phyloP scores from a whole-genome alignment of 2,329 filamentous ascomycete species.

The Colletotrichum sp. region DNA sequence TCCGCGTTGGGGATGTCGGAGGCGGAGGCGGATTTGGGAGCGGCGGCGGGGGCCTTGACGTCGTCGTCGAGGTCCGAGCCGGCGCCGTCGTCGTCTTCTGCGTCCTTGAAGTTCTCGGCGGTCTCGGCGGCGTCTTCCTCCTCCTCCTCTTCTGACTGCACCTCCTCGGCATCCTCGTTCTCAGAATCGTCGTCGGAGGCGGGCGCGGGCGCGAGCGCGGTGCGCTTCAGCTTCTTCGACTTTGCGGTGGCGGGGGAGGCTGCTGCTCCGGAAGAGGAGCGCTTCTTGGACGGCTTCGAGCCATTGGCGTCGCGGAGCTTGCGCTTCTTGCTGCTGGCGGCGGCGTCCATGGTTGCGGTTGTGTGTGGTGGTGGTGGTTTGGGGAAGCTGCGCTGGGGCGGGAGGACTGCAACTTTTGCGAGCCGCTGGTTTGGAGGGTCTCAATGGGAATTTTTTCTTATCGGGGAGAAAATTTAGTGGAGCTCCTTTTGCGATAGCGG shows the following conservation, averaged over 20 bases:
- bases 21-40: constrained; percentile 30
- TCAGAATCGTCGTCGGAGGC: constrained; percentile 24
- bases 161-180: constrained; percentile 28
- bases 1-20: constrained; percentile 42
- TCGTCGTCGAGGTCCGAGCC: constrained; percentile 28
- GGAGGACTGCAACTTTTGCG: background rate
- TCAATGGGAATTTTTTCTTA: constrained; percentile 22
- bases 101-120: constrained; percentile 27
- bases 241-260: constrained; percentile 36
- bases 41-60: constrained; percentile 6
- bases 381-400: background rate
- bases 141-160: constrained; percentile 14
- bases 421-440: background rate
- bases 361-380: constrained; percentile 15
- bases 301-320: constrained; percentile 38
- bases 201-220: constrained; percentile 31
- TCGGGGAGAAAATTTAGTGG: constrained; percentile 2
- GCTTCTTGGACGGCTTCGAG: constrained; percentile 36
- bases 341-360: constrained; percentile 19
- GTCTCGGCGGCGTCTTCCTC: constrained; percentile 34
- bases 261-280: constrained; percentile 24
- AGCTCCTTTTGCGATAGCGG: constrained; percentile 8
- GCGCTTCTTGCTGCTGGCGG: constrained; percentile 48
- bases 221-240: constrained; percentile 47
- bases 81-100: constrained; percentile 29